phyloP scores from a whole-genome alignment of 495 filamentous ascomycete species.

The Penicillium salamii region DNA sequence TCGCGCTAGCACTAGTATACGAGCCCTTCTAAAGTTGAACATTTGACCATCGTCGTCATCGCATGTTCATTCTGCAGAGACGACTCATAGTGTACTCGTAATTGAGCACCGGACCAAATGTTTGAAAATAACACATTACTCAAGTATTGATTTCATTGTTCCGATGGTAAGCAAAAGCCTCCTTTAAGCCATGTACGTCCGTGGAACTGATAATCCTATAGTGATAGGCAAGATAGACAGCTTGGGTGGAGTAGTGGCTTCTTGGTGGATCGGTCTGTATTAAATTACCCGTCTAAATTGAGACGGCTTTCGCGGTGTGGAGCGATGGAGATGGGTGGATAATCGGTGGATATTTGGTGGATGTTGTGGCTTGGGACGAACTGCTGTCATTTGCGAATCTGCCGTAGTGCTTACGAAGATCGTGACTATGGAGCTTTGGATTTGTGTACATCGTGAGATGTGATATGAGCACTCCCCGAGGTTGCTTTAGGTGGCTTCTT shows the following conservation, averaged over 20 bases:
- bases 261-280: neutral
- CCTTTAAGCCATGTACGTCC: neutral
- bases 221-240: neutral
- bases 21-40: neutral
- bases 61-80: too few species aligned
- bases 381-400: conserved; percentile 1
- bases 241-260: neutral
- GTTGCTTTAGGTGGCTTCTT: neutral
- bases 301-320: neutral
- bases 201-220: neutral
- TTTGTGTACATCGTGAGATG: neutral
- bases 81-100: too few species aligned
- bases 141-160: too few species aligned
- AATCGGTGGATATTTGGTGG: neutral
- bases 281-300: neutral
- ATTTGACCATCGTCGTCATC: neutral
- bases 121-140: too few species aligned
- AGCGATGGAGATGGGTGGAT: neutral
- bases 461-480: too few species aligned
- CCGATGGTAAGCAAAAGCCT: neutral
- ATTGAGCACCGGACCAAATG: too few species aligned
- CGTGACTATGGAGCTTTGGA: neutral
- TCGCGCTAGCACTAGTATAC: too few species aligned
- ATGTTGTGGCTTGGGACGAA: conserved; percentile 1
- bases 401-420: neutral